Evolutionary conservation across 2,329 filamentous ascomycete genomes (phyloP).

Genomic region (Trichoderma sp.): DNA sequence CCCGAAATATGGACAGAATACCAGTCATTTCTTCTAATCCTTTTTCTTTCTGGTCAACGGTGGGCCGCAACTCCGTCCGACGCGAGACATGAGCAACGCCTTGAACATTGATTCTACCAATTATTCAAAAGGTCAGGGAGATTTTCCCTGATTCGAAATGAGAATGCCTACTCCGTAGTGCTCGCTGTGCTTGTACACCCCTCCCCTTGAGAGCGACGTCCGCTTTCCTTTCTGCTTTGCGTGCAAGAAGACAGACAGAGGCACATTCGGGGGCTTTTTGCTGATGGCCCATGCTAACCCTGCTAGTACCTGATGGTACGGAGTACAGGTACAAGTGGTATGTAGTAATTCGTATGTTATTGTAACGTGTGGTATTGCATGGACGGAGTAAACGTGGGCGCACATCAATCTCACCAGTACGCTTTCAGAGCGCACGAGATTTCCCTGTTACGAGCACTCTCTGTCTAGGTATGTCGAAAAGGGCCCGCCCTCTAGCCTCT

Average conservation of each 20-base stretch:
- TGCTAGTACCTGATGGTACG: conserved; percentile 17
- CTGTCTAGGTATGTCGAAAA: neutral
- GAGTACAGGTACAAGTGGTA: neutral
- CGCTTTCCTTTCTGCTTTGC: conserved; percentile 1
- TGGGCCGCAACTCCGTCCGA: conserved; percentile 9
- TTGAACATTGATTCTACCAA: neutral
- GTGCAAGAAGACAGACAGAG: neutral
- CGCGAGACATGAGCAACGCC: conserved; percentile 19
- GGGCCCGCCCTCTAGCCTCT: neutral
- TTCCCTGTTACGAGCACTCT: neutral
- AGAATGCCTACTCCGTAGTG: neutral
- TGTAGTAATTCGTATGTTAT: conserved; percentile 6
- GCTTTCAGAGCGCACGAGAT: conserved; percentile 7
- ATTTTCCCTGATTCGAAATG: conserved; percentile 3
- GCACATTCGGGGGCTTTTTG: conserved; percentile 22
- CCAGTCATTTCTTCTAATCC: neutral
- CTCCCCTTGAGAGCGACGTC: neutral
- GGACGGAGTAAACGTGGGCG: conserved; percentile 17
- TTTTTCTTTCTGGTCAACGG: neutral
- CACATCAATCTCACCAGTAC: conserved; percentile 13
- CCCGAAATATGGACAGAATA: neutral
- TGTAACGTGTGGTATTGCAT: conserved; percentile 19
- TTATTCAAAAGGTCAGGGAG: neutral
- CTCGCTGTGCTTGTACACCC: conserved; percentile 1
- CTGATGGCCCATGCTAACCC: conserved; percentile 21